Conservation (phyloP, 2,329 filamentous ascomycete genomes). For the Xylaria sp. region DNA sequence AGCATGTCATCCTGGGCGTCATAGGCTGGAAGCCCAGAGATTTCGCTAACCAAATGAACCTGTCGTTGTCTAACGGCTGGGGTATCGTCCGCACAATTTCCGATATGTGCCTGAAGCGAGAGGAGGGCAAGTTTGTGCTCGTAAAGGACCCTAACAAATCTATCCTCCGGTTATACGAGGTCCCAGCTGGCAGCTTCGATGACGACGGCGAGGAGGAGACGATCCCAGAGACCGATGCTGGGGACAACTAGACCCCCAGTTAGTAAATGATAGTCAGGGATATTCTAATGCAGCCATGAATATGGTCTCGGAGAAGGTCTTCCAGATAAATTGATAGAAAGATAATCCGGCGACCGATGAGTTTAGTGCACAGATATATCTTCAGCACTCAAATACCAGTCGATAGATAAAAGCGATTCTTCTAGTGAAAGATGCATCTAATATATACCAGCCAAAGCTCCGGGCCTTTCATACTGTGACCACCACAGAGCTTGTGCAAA, state of each 20-base stretch:
- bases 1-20: conserved; percentile 95
- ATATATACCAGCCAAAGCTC: background rate
- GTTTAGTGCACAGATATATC: background rate
- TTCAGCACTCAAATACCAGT: background rate
- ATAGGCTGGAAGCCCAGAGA: conserved; percentile 98
- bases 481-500: background rate
- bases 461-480: background rate
- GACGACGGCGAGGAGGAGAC: conserved; percentile 82
- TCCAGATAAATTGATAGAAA: conserved; percentile 2
- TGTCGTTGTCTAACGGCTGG: conserved; percentile 97
- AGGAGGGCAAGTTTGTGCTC: conserved; percentile 83
- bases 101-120: conserved; percentile 86
- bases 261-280: background rate
- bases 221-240: conserved; percentile 59
- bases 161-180: conserved; percentile 91
- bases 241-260: conserved; percentile 48
- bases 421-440: background rate
- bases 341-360: background rate
- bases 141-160: conserved; percentile 97
- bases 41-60: conserved; percentile 97
- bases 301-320: background rate
- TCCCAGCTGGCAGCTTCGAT: conserved; percentile 88
- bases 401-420: conserved; percentile 22
- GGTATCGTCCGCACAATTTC: conserved; percentile 98
- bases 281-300: background rate